Conservation (phyloP, 148 eudicot genomes). For the Polygonum aviculare region DNA sequence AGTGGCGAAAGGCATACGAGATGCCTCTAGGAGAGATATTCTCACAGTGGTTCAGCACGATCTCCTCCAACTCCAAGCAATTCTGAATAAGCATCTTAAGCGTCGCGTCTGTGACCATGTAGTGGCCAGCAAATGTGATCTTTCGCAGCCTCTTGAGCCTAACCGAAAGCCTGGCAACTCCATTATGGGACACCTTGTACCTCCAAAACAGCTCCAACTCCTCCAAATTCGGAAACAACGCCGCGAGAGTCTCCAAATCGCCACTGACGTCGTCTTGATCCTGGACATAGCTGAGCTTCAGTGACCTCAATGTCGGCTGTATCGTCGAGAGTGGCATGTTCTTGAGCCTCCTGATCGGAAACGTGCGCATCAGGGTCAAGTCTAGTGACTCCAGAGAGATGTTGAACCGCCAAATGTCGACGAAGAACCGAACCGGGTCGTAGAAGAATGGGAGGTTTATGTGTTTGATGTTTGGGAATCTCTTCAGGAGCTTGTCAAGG, state of each 20-base stretch:
- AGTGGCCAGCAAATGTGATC: slow-evolving; percentile 41
- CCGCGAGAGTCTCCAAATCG: background rate
- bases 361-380: background rate
- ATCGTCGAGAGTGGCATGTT: background rate
- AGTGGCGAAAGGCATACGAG: slow-evolving; percentile 15
- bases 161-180: slow-evolving; percentile 34
- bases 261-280: background rate
- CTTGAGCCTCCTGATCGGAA: background rate
- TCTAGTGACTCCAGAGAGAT: slow-evolving; percentile 1
- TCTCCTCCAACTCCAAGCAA: slow-evolving; percentile 38
- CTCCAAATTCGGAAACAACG: slow-evolving; percentile 1
- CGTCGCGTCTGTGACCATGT: slow-evolving; percentile 38
- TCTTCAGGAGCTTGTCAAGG: background rate
- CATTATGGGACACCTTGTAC: slow-evolving; percentile 35
- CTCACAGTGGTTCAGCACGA: slow-evolving; percentile 27
- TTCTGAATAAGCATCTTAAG: slow-evolving; percentile 30
- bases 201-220: background rate
- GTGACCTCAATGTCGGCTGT: background rate
- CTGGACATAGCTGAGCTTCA: background rate
- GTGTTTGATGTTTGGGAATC: slow-evolving; percentile 5
- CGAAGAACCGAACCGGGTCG: background rate
- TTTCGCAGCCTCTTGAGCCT: slow-evolving; percentile 27
- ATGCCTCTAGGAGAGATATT: slow-evolving; percentile 37
- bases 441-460: background rate
- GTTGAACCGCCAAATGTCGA: background rate